These are phyloP conservation scores for Suzukiozyma palmioleophila DNA, from an alignment of 1,139 yeast species.

Conservation along the genomic window DNA sequence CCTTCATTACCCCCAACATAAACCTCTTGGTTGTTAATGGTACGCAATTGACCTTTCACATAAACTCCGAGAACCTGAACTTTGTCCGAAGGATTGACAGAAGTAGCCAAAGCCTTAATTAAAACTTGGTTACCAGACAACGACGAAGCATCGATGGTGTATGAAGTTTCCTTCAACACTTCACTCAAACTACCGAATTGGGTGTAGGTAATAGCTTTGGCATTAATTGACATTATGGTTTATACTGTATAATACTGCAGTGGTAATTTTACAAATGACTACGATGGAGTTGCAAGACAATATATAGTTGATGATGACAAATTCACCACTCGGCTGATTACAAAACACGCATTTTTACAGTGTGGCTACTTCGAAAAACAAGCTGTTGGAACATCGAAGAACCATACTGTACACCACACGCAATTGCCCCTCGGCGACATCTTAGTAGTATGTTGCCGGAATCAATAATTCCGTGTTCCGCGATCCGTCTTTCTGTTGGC, in stretches of 20 bases:
- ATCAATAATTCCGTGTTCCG: too few relatives aligned
- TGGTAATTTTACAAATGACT: background rate
- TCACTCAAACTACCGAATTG: constrained; percentile 14
- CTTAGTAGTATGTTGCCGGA: too few relatives aligned
- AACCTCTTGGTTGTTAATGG: constrained; percentile 52
- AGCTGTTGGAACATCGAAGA: too few relatives aligned
- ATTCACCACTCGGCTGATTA: too few relatives aligned
- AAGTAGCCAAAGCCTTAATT: constrained; percentile 65
- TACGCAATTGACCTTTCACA: constrained; percentile 50
- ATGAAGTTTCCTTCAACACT: constrained; percentile 13
- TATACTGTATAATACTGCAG: background rate
- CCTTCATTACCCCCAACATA: constrained; percentile 75
- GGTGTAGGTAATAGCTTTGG: constrained; percentile 23
- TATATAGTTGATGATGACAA: too few relatives aligned
- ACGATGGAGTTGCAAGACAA: too few relatives aligned
- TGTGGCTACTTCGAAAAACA: too few relatives aligned
- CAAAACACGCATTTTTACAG: too few relatives aligned
- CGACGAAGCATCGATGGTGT: constrained; percentile 32
- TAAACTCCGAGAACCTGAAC: constrained; percentile 92
- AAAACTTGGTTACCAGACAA: constrained; percentile 40
- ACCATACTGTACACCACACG: too few relatives aligned
- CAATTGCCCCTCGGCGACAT: too few relatives aligned
- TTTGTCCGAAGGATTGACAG: constrained; percentile 88
- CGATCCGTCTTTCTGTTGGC: too few relatives aligned
- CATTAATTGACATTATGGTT: constrained; percentile 8